These are phyloP conservation scores for Tricholoma sp. DNA, from an alignment of 768 basidiomycete genomes.

Conservation along the genomic window DNA sequence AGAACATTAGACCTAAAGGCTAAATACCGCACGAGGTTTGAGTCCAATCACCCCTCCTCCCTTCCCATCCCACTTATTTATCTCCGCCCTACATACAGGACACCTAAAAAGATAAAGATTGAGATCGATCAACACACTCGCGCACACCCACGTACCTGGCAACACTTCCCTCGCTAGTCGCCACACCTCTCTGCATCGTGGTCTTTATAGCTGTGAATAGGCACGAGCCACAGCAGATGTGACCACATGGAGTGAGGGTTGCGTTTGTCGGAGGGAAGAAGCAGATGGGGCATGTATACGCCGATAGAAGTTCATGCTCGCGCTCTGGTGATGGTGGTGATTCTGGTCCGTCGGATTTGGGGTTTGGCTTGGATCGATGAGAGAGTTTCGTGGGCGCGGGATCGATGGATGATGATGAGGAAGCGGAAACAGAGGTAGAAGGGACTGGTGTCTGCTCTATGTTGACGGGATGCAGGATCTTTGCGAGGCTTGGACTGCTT, in stretches of 20 bases:
- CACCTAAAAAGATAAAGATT: constrained; percentile 36
- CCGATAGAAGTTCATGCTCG: constrained; percentile 37
- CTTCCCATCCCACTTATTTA: constrained; percentile 66
- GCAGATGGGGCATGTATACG: constrained; percentile 79
- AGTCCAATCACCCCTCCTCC: constrained; percentile 66
- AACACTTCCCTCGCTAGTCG: constrained; percentile 21
- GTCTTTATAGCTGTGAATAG: constrained; percentile 70
- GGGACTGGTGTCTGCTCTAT: constrained; percentile 2
- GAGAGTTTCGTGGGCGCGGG: constrained; percentile 2
- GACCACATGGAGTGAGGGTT: constrained; percentile 76
- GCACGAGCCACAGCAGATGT: constrained; percentile 73
- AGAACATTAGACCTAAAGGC: constrained; percentile 18
- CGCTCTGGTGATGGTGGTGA: constrained; percentile 3
- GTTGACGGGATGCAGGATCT: constrained; percentile 17
- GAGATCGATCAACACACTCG: neutral
- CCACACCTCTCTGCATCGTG: constrained; percentile 43
- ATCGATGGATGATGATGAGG: neutral
- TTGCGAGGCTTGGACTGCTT: constrained; percentile 19
- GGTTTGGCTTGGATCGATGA: neutral
- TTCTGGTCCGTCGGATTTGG: constrained; percentile 2
- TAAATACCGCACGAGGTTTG: constrained; percentile 41
- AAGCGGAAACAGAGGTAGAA: neutral
- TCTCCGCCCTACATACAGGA: constrained; percentile 64
- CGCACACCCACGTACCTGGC: constrained; percentile 40
- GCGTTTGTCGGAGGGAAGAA: constrained; percentile 72